Conservation (phyloP, 495 filamentous ascomycete species). For the Parathielavia hyrcaniae region DNA sequence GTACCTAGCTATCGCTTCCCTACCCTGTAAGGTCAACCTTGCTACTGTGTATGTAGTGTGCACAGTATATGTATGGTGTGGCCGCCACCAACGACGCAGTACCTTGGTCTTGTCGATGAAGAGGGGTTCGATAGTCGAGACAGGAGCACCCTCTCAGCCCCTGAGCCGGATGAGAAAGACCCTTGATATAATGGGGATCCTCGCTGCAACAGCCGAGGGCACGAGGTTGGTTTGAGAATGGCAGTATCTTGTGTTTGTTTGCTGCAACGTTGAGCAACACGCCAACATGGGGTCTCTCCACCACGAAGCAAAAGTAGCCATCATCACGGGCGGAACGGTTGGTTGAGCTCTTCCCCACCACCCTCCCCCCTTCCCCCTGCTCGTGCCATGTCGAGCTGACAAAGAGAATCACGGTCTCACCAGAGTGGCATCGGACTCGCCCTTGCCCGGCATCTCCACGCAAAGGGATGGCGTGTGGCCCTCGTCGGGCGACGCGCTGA, state of each 20-base stretch:
- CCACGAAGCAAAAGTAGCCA: constrained; percentile 1
- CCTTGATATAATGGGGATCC: neutral
- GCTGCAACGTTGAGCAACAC: neutral
- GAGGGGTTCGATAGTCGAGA: too few species aligned
- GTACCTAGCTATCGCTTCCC: too few species aligned
- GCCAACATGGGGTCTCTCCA: neutral
- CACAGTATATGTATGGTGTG: too few species aligned
- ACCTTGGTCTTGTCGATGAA: too few species aligned
- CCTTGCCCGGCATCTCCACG: neutral
- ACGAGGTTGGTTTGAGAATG: too few species aligned
- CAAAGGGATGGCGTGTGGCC: neutral
- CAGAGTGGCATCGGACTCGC: constrained; percentile 1
- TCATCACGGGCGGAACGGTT: constrained; percentile 2
- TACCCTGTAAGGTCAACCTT: too few species aligned
- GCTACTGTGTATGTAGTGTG: too few species aligned
- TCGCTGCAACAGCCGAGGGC: too few species aligned
- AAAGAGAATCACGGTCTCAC: neutral
- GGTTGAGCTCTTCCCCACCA: neutral
- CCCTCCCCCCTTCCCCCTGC: neutral
- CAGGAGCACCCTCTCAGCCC: too few species aligned
- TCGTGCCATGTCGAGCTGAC: neutral
- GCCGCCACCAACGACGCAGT: too few species aligned
- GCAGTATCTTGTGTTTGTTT: too few species aligned
- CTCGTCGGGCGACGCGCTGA: neutral
- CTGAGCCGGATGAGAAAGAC: neutral